phyloP scores from a whole-genome alignment of 331 rosid species.

The Quercus lobata region DNA sequence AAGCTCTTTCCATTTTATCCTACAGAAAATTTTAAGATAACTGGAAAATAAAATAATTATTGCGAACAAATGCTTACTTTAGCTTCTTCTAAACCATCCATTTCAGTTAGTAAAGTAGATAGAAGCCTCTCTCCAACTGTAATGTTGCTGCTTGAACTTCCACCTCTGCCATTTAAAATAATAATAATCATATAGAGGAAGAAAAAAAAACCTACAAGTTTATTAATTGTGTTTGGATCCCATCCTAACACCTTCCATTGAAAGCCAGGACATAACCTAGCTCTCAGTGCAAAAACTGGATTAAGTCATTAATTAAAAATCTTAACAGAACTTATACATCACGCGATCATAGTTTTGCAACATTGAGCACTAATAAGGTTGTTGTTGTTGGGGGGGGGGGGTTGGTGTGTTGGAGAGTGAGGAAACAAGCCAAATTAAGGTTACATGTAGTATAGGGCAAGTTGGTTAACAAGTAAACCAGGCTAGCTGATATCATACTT shows the following conservation, averaged over 20 bases:
- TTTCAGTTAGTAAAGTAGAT: conserved; percentile 87
- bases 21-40: background rate
- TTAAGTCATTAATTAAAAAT: background rate
- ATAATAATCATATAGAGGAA: background rate
- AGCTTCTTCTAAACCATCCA: conserved; percentile 96
- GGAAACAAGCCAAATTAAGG: background rate
- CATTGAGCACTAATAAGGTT: background rate
- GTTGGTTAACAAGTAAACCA: background rate
- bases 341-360: background rate
- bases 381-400: no score
- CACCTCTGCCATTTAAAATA: conserved; percentile 55
- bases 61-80: conserved; percentile 40
- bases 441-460: background rate
- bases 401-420: rapidly evolving
- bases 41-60: background rate
- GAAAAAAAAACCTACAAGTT: background rate
- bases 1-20: background rate
- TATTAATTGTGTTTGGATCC: background rate
- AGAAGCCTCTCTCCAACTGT: conserved; percentile 88
- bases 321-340: background rate
- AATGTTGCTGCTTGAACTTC: conserved; percentile 58
- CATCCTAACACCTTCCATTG: background rate
- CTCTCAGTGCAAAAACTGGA: background rate
- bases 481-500: background rate
- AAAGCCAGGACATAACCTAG: background rate